phyloP scores from a whole-genome alignment of 129 eudicot genomes.

The Pseudognaphalium luteoalbum region DNA sequence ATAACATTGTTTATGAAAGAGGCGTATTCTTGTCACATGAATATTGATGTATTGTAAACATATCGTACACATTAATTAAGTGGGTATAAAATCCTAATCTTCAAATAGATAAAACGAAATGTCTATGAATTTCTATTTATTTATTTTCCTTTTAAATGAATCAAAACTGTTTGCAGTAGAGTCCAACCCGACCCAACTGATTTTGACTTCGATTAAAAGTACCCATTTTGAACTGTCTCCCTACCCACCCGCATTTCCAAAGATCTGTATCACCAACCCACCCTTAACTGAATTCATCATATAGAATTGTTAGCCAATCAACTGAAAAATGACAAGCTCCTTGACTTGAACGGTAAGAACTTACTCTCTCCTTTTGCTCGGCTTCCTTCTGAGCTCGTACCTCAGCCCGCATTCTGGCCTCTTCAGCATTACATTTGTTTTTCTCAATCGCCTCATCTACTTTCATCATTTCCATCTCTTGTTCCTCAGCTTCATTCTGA shows the following conservation, averaged over 20 bases:
- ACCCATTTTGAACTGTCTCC: not conserved
- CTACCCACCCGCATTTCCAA: not conserved
- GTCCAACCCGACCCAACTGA: not conserved
- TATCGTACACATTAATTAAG: too few relatives aligned
- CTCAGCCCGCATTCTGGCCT: constrained; percentile 56
- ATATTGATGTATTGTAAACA: too few relatives aligned
- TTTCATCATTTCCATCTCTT: constrained; percentile 62
- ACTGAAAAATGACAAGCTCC: too few relatives aligned
- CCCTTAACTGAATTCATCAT: not conserved
- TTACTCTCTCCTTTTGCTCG: constrained; percentile 56
- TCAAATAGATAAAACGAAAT: too few relatives aligned
- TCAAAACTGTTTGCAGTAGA: not conserved
- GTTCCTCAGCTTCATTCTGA: constrained; percentile 71
- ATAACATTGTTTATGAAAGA: too few relatives aligned
- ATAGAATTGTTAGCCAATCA: too few relatives aligned
- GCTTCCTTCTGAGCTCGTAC: constrained; percentile 69
- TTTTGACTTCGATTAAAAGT: not conserved
- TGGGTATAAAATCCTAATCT: too few relatives aligned
- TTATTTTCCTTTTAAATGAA: too few relatives aligned
- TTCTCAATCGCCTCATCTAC: constrained; percentile 65
- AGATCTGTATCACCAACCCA: not conserved
- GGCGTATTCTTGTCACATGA: too few relatives aligned
- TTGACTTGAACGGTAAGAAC: not conserved
- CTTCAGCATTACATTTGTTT: constrained; percentile 60
- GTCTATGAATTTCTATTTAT: too few relatives aligned